Evolutionary conservation across 2,329 filamentous ascomycete species (phyloP), one percentile per base, ranked within the genome.

Genomic region (Aspergillus aculeatus): DNA sequence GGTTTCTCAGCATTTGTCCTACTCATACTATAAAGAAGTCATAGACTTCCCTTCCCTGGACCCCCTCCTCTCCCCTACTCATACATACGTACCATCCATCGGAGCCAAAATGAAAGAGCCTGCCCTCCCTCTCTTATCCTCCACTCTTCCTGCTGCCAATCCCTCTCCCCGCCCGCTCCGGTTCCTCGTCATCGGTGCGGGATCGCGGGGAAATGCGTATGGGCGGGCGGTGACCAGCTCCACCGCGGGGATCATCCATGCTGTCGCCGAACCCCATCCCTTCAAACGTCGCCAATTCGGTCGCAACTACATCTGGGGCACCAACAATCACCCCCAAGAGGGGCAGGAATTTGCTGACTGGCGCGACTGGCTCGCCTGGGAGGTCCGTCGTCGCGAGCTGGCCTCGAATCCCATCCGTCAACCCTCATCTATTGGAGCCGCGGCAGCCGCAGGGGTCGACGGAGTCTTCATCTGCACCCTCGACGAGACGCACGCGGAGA

Each of bases 401-500:
- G 23, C 29, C 7, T 50, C 32, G 4, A 83, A 16, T 6, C n/a
- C 21, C 32, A 47, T 26, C 26, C 26, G 26, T 26, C 26, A 26
- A 26, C 7, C 26, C 7, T 26, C 26, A 26, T 6, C 26, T 29
- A 29, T 12, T 12, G 51, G 23, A 24, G 19, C 23, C 4, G 29
- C 35, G 11, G 23, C 32, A 35, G 14, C 32, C 14, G 81, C 58
- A 0, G 86, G 86, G 1, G 81, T 90, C 2, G 87, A 89, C 62
- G 88, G 84, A 0, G 83, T 86, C 14, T 88, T 90, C 66, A 82
- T 91, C 50, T 90, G 87, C 73, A 92, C 96, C 2, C 82, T 94
- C 10, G 95, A 99, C 74, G 90, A 96, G 76, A 88, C 91, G 78
- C 95, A 99, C 75, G 87, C 87, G 53, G 88, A 92, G 58, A 91